phyloP scores from a whole-genome alignment of 2,329 filamentous ascomycete species.

The Cladosporium phlei region DNA sequence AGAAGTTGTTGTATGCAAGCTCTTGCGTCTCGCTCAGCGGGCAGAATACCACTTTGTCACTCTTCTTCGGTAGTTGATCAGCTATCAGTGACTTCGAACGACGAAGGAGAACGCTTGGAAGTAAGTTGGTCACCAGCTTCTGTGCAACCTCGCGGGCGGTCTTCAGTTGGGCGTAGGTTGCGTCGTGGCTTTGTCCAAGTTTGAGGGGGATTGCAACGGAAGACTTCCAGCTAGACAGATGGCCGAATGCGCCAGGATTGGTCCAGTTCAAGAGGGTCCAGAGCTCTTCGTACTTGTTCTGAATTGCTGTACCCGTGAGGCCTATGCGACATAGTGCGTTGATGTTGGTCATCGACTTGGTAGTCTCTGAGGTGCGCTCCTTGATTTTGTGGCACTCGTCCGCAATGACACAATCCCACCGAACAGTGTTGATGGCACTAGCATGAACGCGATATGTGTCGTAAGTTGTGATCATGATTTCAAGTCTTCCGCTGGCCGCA shows the following conservation, averaged over 20 bases:
- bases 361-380: slow-evolving; percentile 69
- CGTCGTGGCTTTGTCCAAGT: slow-evolving; percentile 87
- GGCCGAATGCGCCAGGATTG: slow-evolving; percentile 69
- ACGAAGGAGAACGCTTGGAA: slow-evolving; percentile 85
- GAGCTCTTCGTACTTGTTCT: slow-evolving; percentile 95
- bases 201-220: slow-evolving; percentile 75
- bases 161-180: slow-evolving; percentile 76
- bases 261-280: slow-evolving; percentile 98
- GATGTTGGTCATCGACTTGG: slow-evolving; percentile 80
- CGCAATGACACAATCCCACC: slow-evolving; percentile 91
- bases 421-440: slow-evolving; percentile 71
- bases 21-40: slow-evolving; percentile 77
- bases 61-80: slow-evolving; percentile 89
- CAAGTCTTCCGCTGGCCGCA: slow-evolving; percentile 69
- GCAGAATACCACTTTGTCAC: slow-evolving; percentile 90
- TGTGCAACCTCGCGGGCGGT: slow-evolving; percentile 75
- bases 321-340: slow-evolving; percentile 91
- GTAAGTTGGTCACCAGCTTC: slow-evolving; percentile 77
- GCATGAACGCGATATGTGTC: slow-evolving; percentile 76
- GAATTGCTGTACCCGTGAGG: slow-evolving; percentile 90
- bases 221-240: slow-evolving; percentile 69
- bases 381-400: slow-evolving; percentile 93
- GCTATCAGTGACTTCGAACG: slow-evolving; percentile 91
- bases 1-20: slow-evolving; percentile 75
- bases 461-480: slow-evolving; percentile 94